Evolutionary conservation across 108 stramenopile genomes (phyloP), one percentile per base, ranked within the genome.

Genomic region (Nitzschia sp.): DNA sequence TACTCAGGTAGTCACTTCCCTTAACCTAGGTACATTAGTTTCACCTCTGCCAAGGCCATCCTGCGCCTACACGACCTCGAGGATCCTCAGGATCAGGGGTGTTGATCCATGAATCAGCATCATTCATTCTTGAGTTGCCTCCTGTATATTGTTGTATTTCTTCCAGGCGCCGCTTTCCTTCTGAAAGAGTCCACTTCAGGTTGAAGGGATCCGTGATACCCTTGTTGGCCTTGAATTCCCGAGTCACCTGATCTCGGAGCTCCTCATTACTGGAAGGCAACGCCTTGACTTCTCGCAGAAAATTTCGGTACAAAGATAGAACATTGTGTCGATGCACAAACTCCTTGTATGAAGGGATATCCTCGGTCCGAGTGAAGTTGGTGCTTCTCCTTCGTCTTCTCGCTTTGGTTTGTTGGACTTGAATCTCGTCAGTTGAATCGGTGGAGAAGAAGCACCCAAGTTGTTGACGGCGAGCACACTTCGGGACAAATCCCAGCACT

Each of bases 41-140:
- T 58, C 84, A 64, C 12, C 55, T 58, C 8, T 51, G 26, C 89
- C 89, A 90, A 10, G 89, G 89, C 89, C 89, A 90, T 25, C 76
- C 76, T 19, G 82, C 80, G 46, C 89, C 89, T 42, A 90, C 86
- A 44, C 89, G 67, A 15, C 89, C 89, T 10, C 89, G 82, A 17
- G 77, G 81, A 67, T 90, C 89, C 15, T 87, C 89, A 11, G 73
- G 66, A 70, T 90, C 89, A 48, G 82, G 40, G 9, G 78, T 90
- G 60, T 90, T 86, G 26, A 90, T 71, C 89, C 89, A 90, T 11
- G 86, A 87, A 60, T 87, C 83, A 9, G 44, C 64, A 42, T 83
- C 77, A 40, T 83, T 55, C 51, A 56, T 70, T 29, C 63, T 63
- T 19, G 65, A 63, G 43, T 54, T 63, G 46, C 75, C 63, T n/a